phyloP scores from a whole-genome alignment of 2,329 filamentous ascomycete species.

The Penicillium sp. region DNA sequence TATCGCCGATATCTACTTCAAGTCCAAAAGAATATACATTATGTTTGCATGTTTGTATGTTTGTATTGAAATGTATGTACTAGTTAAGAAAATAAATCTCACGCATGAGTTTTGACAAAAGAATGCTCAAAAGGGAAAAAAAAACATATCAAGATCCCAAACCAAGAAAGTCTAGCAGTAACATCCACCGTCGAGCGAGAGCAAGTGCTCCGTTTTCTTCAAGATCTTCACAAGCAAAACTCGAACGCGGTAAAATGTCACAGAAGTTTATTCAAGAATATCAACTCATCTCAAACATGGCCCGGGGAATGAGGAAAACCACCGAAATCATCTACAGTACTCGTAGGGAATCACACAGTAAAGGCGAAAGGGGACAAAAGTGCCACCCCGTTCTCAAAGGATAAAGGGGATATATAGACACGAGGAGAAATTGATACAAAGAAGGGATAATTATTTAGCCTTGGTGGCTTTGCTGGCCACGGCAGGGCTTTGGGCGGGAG shows the following conservation, averaged over 20 bases:
- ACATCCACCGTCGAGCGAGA: neutral
- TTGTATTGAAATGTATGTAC: neutral
- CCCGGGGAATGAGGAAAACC: neutral
- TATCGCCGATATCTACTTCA: conserved; percentile 6
- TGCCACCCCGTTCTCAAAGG: neutral
- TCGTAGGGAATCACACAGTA: conserved; percentile 7
- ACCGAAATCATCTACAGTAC: conserved; percentile 8
- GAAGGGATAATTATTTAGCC: conserved; percentile 28
- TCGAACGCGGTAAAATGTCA: neutral
- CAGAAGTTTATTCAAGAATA: conserved; percentile 3
- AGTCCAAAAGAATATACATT: neutral
- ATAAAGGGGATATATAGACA: conserved; percentile 20
- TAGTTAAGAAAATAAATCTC: neutral
- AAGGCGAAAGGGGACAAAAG: conserved; percentile 4
- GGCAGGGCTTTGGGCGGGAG: conserved; percentile 44
- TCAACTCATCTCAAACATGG: neutral
- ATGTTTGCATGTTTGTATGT: neutral
- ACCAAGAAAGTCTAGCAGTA: neutral
- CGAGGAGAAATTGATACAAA: conserved; percentile 19
- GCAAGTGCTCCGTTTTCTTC: neutral
- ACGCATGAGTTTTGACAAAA: neutral
- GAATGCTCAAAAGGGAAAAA: neutral
- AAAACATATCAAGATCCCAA: neutral
- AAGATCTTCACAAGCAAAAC: neutral
- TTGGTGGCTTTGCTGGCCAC: conserved; percentile 36